Base-by-base conservation (phyloP, 495 filamentous ascomycete species). In the Terfezia boudieri region DNA sequence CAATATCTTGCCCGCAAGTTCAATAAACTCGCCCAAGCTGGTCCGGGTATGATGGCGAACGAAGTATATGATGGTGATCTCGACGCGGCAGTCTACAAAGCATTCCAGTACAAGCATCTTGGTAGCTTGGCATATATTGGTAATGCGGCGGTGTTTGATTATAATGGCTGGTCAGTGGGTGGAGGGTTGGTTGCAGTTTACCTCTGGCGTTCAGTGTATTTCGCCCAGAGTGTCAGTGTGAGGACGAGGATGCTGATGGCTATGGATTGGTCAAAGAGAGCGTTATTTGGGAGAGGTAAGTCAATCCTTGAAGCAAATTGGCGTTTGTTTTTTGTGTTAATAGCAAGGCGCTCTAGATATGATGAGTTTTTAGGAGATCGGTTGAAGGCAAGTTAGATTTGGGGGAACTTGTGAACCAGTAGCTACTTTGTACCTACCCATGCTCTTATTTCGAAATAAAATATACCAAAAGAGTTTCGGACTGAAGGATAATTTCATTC, bases 191-290 rank as follows among this genome's bases (percentile, higher is more conserved):
- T 94, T 73, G 90, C 86, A 10, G 87, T 96, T 61, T 99, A 99
- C 68, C 76, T 94, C 53, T 99, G 92, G 92, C 71, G 88, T 49
- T 89, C 86, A 60, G 81, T 95, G 36, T 99, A 99, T 69, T 96
- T 99, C 69, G 87, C 92, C 17, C 84, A 99, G 74, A 94, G 87
- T 68, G 92, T 99, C 46, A 94, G 86, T 65, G 74, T 94, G 51
- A 71, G 92, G 63, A 99, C 92, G 48, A 74, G 90, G 54, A 73
- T 86, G 59, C 67, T 99, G 67, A 69, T 99, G 71, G 87, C 86
- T 0, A 96, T 99, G 92, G 92, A 99, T 69, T 99, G 92, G 92
- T 79, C 74, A 9, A 99, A 96, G 77, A 75, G 92, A 67, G 82
- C 84, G 12, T 65, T 99, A 16, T 99, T 99, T 70, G 92, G 92